A percentile compares a stretch with the other conserved stretches of the same genome.
Evolutionary conservation across 495 filamentous ascomycete species (phyloP).

Genomic region (Xylaria bambusicola): DNA sequence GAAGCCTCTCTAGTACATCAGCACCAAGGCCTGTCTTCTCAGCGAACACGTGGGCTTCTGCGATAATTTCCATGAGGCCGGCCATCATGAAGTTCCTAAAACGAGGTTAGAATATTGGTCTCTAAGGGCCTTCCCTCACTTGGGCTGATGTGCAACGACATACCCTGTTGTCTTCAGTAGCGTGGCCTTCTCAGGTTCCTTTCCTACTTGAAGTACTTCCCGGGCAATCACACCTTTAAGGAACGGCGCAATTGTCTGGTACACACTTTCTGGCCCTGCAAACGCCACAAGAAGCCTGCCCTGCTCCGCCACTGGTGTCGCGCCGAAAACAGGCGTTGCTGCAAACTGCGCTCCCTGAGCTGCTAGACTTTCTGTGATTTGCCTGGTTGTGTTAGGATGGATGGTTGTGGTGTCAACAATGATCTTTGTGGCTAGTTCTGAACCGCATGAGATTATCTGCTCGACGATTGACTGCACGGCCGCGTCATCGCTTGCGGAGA

Average conservation of each 20-base stretch:
- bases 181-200: constrained; percentile 27
- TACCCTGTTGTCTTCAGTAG: constrained; percentile 17
- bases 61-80: constrained; percentile 47
- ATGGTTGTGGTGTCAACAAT: constrained; percentile 45
- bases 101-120: neutral
- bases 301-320: constrained; percentile 37
- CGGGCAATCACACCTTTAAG: constrained; percentile 39
- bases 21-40: constrained; percentile 56
- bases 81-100: constrained; percentile 18
- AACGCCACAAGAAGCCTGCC: constrained; percentile 40
- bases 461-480: constrained; percentile 26
- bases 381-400: constrained; percentile 39
- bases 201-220: constrained; percentile 34
- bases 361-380: constrained; percentile 22
- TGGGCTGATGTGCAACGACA: too few relatives aligned
- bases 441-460: constrained; percentile 25
- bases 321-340: constrained; percentile 44
- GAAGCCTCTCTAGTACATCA: constrained; percentile 51
- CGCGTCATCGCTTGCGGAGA: constrained; percentile 36
- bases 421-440: constrained; percentile 33
- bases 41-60: constrained; percentile 59
- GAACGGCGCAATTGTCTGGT: constrained; percentile 34
- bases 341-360: constrained; percentile 30
- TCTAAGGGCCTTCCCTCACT: too few relatives aligned
- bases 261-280: constrained; percentile 34